Base-by-base conservation (phyloP, 495 filamentous ascomycete genomes). In the Pyronema omphalodes region DNA sequence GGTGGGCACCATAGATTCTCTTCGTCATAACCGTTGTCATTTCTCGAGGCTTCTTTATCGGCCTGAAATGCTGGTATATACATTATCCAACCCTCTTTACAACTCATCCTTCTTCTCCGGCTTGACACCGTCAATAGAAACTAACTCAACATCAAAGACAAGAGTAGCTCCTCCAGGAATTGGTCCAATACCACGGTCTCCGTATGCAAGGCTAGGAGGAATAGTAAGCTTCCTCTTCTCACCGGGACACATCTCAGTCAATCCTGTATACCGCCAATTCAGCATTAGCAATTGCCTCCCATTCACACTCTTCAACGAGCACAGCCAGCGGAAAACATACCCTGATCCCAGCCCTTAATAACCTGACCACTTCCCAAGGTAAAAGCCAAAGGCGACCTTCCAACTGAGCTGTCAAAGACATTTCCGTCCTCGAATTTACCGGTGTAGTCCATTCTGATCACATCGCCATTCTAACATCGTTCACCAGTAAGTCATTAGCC, bases 211-310 rank as follows among this genome's bases (percentile, higher is more conserved):
- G 64, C 81, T 77, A 34, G 88, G 84, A n/a, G 85, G 87, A 51
- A 98, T 89, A 17, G 83, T 94, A 68, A 98, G 70, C 34, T 77
- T 89, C 60, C 87, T 77, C 77, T 88, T 91, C 74, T 98, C 91
- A 37, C 91, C 93, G 60, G 94, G 81, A 68, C 91, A 96, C 91
- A 98, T 96, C 60, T 87, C 86, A 53, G 93, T 62, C 37, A 63
- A 34, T 9, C 44, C 44, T 47, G 5, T 23, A n/a, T n/a, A n/a
- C n/a, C n/a, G n/a, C n/a, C 9, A n/a, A 47, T 41, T 6, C n/a
- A n/a, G 11, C 15, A 41, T 41, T 7, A 41, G 39, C 39, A 2
- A 29, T 29, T 29, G 23, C 1, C 5, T 29, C n/a, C n/a, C n/a
- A n/a, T n/a, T n/a, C n/a, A n/a, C n/a, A n/a, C n/a, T n/a, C n/a